Conservation (phyloP, 805 yeast genomes). For the Hemisphaericaspora nanyangensis region DNA sequence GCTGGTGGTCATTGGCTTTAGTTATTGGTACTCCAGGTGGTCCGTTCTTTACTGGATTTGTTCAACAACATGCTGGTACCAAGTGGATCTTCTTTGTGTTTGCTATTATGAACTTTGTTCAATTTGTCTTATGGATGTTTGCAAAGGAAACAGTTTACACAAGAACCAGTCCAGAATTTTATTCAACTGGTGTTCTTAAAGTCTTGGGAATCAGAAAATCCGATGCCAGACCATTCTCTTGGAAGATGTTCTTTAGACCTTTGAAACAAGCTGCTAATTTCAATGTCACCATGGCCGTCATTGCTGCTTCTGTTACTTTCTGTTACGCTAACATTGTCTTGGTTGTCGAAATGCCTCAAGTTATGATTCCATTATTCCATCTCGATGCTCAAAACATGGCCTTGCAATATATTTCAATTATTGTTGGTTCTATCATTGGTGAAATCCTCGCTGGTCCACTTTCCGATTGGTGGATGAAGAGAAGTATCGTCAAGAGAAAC, state of each 20-base stretch:
- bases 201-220: slow-evolving; percentile 2
- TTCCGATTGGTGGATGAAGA: slow-evolving; percentile 22
- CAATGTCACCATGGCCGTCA: slow-evolving; percentile 12
- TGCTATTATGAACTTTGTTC: slow-evolving; percentile 13
- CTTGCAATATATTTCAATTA: slow-evolving; percentile 18
- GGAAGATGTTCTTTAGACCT: slow-evolving; percentile 9
- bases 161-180: slow-evolving; percentile 1
- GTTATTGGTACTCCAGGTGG: slow-evolving; percentile 15
- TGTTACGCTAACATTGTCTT: slow-evolving; percentile 19
- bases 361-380: slow-evolving; percentile 14
- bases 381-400: slow-evolving; percentile 19
- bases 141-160: slow-evolving; percentile 11
- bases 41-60: slow-evolving; percentile 14
- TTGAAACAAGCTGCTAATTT: slow-evolving; percentile 6
- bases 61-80: slow-evolving; percentile 8
- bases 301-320: slow-evolving; percentile 17
- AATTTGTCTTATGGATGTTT: slow-evolving; percentile 9
- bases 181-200: neutral
- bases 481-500: slow-evolving; percentile 4
- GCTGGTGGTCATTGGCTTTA: slow-evolving; percentile 14
- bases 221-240: slow-evolving; percentile 1
- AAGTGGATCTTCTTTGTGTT: slow-evolving; percentile 11
- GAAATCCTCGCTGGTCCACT: slow-evolving; percentile 20
- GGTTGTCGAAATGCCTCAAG: slow-evolving; percentile 20
- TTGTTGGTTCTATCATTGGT: slow-evolving; percentile 20